Base-by-base conservation (phyloP, 73 alveolate genomes). In the Paramecium caudatum region DNA sequence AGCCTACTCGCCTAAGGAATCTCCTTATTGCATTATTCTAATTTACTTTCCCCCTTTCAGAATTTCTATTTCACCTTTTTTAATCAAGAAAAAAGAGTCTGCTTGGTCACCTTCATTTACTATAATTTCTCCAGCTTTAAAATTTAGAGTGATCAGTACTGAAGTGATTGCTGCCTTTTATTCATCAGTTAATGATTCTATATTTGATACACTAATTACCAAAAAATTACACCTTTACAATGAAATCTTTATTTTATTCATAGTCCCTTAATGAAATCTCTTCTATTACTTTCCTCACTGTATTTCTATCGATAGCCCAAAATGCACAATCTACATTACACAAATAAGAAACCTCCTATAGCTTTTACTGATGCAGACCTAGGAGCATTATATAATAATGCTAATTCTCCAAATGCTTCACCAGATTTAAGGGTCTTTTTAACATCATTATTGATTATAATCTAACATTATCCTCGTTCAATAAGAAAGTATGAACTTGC, bases 241-340 rank as follows among this genome's bases (percentile, higher is more conserved):
- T 86, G 46, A 86, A 86, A 10, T 70, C 70, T 47, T 78, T 86
- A 43, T 86, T 86, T 63, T 70, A 39, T 30, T 86, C 93, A 21
- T 86, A 86, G 39, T 86, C 84, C 61, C 46, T 86, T 5, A 62
- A 39, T 9, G 62, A 70, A 16, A 86, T 86, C 36, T 86, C 93
- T 34, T 86, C 93, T 41, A 91, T 84, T 27, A 92, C 74, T 70
- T 94, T 95, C 78, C 94, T 91, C 68, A 95, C 94, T 83, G 96
- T 94, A 37, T 94, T 91, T 68, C 98, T 94, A 27, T 95, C 97
- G 43, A 95, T 70, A 0, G 94, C 98, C 98, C 98, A 95, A 39
- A 95, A 80, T 36, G 78, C 78, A 30, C 97, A 95, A 19, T 87
- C 92, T 65, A 7, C 62, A 46, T 46, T 1, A 46, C 17, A 5